Evolutionary conservation across 495 filamentous ascomycete genomes (phyloP).

Genomic region (Sporormia fimetaria): DNA sequence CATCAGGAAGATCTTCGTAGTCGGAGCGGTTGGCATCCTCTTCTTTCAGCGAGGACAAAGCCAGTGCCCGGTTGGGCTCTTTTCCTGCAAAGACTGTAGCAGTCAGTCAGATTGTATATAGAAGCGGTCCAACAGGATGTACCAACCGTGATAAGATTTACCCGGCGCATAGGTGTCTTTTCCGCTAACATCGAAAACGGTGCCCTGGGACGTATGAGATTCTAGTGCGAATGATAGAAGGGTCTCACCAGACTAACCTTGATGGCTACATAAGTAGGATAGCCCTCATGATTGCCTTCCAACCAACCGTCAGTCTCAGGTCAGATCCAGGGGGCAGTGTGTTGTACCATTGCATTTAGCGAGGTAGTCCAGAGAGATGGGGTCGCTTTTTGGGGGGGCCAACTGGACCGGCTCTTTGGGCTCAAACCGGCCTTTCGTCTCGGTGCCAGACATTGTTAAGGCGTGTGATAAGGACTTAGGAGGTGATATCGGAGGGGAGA

Average conservation of each 20-base stretch:
- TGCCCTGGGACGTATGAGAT: slow-evolving; percentile 43
- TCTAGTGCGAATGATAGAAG: neutral
- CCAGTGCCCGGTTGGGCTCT: slow-evolving; percentile 84
- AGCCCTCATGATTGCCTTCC: slow-evolving; percentile 51
- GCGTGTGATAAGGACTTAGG: neutral
- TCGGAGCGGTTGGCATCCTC: slow-evolving; percentile 73
- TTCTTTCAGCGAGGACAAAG: slow-evolving; percentile 68
- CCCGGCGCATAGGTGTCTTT: slow-evolving; percentile 77
- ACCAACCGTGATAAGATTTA: slow-evolving; percentile 72
- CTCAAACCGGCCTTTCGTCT: slow-evolving; percentile 57
- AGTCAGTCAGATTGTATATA: neutral
- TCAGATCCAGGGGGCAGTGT: neutral
- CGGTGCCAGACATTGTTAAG: slow-evolving; percentile 17
- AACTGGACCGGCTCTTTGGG: slow-evolving; percentile 77
- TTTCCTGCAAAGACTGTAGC: slow-evolving; percentile 81
- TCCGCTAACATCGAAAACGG: slow-evolving; percentile 82
- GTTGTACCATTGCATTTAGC: slow-evolving; percentile 73
- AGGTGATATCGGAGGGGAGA: no score
- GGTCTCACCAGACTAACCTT: slow-evolving; percentile 39
- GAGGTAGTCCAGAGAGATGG: slow-evolving; percentile 63
- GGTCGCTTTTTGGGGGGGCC: slow-evolving; percentile 77
- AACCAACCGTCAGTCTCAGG: no score
- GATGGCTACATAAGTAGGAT: slow-evolving; percentile 83
- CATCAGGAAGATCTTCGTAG: slow-evolving; percentile 76
- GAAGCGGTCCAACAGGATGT: neutral